Percentiles rank a stretch among this genome's conserved stretches.
Conservation (phyloP, 1,284 basidiomycete genomes). For the Ganoderma boninense region DNA sequence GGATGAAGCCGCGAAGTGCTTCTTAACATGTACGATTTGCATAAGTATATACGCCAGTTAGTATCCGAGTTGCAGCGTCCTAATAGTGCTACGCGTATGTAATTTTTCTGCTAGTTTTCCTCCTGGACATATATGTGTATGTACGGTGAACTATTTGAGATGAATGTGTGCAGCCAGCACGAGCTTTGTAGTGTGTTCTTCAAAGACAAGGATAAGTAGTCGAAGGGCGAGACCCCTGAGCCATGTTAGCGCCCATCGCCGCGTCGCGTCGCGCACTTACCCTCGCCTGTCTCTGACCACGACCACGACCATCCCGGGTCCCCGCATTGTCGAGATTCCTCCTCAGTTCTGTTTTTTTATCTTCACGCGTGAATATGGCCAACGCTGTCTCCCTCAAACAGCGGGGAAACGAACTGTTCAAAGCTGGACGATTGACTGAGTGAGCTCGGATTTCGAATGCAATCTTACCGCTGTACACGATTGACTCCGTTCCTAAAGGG, state of each 20-base stretch:
- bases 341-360: not conserved
- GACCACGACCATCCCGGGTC: not conserved
- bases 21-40: too few species aligned
- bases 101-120: not conserved
- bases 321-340: too few species aligned
- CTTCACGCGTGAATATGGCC: not conserved
- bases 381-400: not conserved
- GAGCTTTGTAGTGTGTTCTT: too few species aligned
- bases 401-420: conserved; percentile 6
- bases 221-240: too few species aligned
- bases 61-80: not conserved
- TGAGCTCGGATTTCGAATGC: not conserved
- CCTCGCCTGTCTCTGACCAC: not conserved
- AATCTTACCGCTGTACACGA: not conserved
- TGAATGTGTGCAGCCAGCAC: too few species aligned
- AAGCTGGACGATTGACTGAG: conserved; percentile 1
- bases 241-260: not conserved
- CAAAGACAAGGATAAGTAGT: too few species aligned
- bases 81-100: not conserved
- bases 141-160: too few species aligned
- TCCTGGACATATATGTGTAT: not conserved
- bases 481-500: not conserved
- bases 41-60: too few species aligned
- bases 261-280: not conserved
- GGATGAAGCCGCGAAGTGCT: not conserved